These are phyloP conservation scores for Sugiyamaella valdiviana DNA, from an alignment of 805 yeast species.

Conservation along the genomic window DNA sequence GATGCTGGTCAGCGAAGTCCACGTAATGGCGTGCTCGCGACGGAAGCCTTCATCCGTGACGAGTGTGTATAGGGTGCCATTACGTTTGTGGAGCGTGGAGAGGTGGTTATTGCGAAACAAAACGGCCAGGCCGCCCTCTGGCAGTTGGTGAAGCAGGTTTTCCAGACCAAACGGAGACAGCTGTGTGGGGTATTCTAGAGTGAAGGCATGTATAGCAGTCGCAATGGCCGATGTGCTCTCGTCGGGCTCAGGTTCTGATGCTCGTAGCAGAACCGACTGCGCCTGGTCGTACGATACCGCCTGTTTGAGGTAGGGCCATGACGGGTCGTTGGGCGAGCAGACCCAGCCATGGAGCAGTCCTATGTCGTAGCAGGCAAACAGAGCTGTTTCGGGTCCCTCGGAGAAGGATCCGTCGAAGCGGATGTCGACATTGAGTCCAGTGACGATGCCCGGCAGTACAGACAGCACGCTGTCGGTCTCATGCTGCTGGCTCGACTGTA, in stretches of 20 bases:
- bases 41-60: constrained; percentile 69
- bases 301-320: constrained; percentile 33
- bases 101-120: constrained; percentile 90
- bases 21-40: constrained; percentile 49
- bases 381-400: constrained; percentile 45
- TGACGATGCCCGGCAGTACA: constrained; percentile 55
- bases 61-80: constrained; percentile 50
- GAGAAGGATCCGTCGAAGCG: constrained; percentile 56
- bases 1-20: constrained; percentile 71
- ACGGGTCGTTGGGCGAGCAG: constrained; percentile 38
- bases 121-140: constrained; percentile 53
- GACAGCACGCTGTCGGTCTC: constrained; percentile 42
- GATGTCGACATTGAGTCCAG: constrained; percentile 72
- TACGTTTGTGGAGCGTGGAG: constrained; percentile 49
- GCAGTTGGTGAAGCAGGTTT: constrained; percentile 40
- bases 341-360: constrained; percentile 82
- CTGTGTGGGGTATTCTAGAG: constrained; percentile 65
- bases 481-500: constrained; percentile 9
- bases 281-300: constrained; percentile 50
- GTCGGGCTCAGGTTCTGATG: constrained; percentile 32
- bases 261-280: constrained; percentile 50
- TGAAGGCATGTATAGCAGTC: constrained; percentile 37
- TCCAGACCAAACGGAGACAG: constrained; percentile 62
- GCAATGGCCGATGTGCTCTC: constrained; percentile 21
- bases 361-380: constrained; percentile 55